Evolutionary conservation across 495 filamentous ascomycete genomes (phyloP).

Genomic region (Aspergillus carlsbadensis): DNA sequence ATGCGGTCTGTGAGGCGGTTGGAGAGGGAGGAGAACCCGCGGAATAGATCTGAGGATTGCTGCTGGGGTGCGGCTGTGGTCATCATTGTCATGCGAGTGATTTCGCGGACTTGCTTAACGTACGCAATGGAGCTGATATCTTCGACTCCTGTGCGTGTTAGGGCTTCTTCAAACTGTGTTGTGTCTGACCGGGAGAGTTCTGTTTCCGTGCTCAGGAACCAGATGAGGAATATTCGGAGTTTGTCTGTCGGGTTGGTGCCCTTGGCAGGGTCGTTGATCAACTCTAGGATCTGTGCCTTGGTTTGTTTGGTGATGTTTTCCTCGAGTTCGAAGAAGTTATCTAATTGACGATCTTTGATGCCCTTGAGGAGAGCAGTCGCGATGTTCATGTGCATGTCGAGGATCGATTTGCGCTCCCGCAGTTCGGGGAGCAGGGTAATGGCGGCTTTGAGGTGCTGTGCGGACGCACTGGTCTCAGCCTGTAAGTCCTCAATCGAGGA

Average conservation of each 20-base stretch:
- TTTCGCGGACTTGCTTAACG: constrained; percentile 86
- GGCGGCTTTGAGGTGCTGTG: constrained; percentile 92
- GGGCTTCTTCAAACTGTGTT: constrained; percentile 82
- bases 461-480: constrained; percentile 81
- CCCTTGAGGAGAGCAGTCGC: constrained; percentile 81
- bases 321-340: constrained; percentile 95
- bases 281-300: constrained; percentile 84
- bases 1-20: constrained; percentile 89
- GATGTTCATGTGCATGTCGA: constrained; percentile 99
- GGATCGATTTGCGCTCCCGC: constrained; percentile 81
- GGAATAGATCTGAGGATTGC: constrained; percentile 74
- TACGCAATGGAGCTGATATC: constrained; percentile 75
- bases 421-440: constrained; percentile 92
- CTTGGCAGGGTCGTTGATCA: constrained; percentile 78
- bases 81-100: constrained; percentile 99
- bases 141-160: constrained; percentile 71
- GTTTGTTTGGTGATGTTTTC: constrained; percentile 91
- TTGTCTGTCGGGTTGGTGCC: constrained; percentile 85
- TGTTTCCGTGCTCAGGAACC: constrained; percentile 94
- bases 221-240: constrained; percentile 91
- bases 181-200: constrained; percentile 81
- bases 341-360: constrained; percentile 90
- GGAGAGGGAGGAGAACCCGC: constrained; percentile 84
- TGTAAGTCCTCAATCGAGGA: constrained; percentile 92
- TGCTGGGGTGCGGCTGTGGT: constrained; percentile 73